These are phyloP conservation scores for Claviceps spartinae DNA, from an alignment of 2,329 filamentous ascomycete genomes.

Conservation along the genomic window DNA sequence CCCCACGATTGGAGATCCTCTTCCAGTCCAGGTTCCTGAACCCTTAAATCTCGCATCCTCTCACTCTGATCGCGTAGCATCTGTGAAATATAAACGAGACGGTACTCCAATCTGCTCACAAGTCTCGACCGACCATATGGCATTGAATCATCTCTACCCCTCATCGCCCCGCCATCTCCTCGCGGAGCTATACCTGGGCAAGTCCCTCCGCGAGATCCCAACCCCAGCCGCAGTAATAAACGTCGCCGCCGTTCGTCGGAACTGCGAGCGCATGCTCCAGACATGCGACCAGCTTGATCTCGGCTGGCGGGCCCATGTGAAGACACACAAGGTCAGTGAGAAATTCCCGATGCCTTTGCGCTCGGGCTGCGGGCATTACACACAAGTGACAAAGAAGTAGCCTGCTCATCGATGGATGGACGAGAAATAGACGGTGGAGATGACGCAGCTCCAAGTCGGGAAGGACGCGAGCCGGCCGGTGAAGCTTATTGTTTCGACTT, in stretches of 20 bases:
- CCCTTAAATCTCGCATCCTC: too few species aligned
- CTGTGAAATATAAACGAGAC: not conserved
- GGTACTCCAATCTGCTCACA: not conserved
- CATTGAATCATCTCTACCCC: constrained; percentile 12
- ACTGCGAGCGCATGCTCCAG: constrained; percentile 60
- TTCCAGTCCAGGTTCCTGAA: too few species aligned
- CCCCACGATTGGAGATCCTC: not conserved
- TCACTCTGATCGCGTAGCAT: too few species aligned
- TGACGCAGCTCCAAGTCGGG: constrained; percentile 59
- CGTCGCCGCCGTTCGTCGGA: constrained; percentile 47
- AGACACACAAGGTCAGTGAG: constrained; percentile 59
- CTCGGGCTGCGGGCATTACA: not conserved
- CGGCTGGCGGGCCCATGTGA: constrained; percentile 64
- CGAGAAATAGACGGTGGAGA: constrained; percentile 43
- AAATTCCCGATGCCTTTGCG: not conserved
- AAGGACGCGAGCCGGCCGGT: constrained; percentile 29
- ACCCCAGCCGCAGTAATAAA: constrained; percentile 59
- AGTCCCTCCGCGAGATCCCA: constrained; percentile 43
- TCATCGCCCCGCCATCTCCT: constrained; percentile 12
- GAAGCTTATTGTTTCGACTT: constrained; percentile 58
- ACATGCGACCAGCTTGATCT: constrained; percentile 45
- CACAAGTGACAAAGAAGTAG: not conserved
- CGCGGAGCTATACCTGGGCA: constrained; percentile 32
- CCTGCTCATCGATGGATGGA: constrained; percentile 6
- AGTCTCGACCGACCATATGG: constrained; percentile 6